A percentile compares a stretch with the other conserved stretches of the same genome.
These are phyloP conservation scores for Sordariomycetes sp. DNA, from an alignment of 2,329 filamentous ascomycete genomes.

Conservation along the genomic window DNA sequence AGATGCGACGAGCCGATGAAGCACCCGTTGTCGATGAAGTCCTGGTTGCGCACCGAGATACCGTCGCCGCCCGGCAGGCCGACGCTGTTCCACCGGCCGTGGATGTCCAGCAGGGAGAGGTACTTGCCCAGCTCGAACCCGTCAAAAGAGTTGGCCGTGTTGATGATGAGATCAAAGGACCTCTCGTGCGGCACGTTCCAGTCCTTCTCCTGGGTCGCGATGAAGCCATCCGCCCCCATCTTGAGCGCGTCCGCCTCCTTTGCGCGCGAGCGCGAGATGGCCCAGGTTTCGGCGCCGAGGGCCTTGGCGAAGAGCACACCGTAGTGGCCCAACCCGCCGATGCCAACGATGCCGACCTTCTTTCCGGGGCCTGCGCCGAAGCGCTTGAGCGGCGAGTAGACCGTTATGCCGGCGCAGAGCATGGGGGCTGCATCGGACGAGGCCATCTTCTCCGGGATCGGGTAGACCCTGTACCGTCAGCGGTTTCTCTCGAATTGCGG, in stretches of 20 bases:
- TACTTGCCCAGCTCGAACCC: constrained; percentile 63
- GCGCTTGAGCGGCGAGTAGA: constrained; percentile 68
- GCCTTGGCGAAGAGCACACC: constrained; percentile 62
- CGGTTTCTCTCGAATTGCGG: not conserved
- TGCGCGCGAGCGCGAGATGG: constrained; percentile 48
- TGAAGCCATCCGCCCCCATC: constrained; percentile 52
- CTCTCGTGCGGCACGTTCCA: constrained; percentile 49
- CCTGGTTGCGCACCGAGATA: constrained; percentile 62
- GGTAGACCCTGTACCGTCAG: constrained; percentile 40
- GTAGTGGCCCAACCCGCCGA: constrained; percentile 66
- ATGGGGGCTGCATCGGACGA: constrained; percentile 62
- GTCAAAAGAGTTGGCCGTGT: constrained; percentile 61
- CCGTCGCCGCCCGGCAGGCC: constrained; percentile 72
- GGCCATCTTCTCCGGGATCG: constrained; percentile 65
- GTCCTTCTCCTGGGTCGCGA: constrained; percentile 46
- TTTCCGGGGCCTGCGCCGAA: constrained; percentile 69
- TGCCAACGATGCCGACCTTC: constrained; percentile 67
- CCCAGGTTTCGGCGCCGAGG: constrained; percentile 52
- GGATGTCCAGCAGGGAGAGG: constrained; percentile 71
- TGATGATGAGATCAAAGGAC: constrained; percentile 70
- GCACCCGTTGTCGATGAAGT: constrained; percentile 66
- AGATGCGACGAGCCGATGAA: constrained; percentile 64
- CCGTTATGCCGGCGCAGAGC: constrained; percentile 78
- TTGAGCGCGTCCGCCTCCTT: constrained; percentile 50
- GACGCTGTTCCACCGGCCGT: constrained; percentile 72